These are phyloP conservation scores for Setaria viridis DNA, from an alignment of 202 grass and related monocot species.

Conservation along the genomic window DNA sequence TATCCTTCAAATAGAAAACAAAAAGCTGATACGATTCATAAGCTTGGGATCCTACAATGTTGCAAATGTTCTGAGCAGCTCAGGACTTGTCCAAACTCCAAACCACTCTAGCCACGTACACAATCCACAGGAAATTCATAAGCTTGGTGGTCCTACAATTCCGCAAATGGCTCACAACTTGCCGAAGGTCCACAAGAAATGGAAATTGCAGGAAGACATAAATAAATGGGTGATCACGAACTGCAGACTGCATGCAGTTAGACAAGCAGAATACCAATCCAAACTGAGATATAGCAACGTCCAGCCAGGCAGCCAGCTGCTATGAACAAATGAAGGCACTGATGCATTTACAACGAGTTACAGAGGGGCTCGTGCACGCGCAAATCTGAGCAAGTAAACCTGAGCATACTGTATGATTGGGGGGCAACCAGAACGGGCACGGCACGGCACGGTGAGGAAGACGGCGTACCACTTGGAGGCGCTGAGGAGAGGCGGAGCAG, in stretches of 20 bases:
- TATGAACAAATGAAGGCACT: neutral
- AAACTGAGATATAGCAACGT: neutral
- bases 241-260: too few relatives aligned
- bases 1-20: neutral
- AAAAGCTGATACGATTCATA: neutral
- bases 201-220: too few relatives aligned
- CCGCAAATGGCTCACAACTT: too few relatives aligned
- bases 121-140: too few relatives aligned
- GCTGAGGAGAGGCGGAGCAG: constrained; percentile 72
- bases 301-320: neutral
- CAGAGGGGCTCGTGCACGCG: neutral
- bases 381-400: neutral
- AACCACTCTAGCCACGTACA: too few relatives aligned
- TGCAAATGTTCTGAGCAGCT: neutral
- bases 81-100: neutral
- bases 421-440: neutral
- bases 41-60: neutral
- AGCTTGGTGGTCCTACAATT: too few relatives aligned
- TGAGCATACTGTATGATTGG: neutral
- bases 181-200: too few relatives aligned
- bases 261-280: neutral
- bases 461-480: constrained; percentile 76
- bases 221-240: too few relatives aligned
- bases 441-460: too few relatives aligned
- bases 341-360: neutral